A percentile compares a stretch with the other conserved stretches of the same genome.
Conservation (phyloP, 2,329 filamentous ascomycete species). For the Beauveria pseudobassiana region DNA sequence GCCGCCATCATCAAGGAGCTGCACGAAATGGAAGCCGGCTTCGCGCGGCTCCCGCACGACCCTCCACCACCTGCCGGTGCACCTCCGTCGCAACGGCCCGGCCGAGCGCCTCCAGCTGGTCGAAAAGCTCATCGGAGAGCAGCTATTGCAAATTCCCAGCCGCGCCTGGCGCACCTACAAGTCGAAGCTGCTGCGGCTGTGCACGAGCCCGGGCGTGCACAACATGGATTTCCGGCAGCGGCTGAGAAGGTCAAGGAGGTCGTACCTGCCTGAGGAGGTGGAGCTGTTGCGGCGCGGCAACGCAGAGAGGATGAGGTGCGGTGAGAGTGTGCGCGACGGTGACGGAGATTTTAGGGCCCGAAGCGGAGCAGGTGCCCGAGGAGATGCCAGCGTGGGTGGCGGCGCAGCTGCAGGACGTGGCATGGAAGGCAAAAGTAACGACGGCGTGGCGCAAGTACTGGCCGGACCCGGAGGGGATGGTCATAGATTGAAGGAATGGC, state of each 20-base stretch:
- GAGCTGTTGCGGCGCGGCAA: slow-evolving; percentile 17
- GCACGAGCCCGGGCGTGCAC: slow-evolving; percentile 10
- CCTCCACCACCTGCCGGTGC: neutral
- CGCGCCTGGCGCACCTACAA: slow-evolving; percentile 18
- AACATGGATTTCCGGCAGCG: slow-evolving; percentile 17
- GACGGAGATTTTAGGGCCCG: slow-evolving; percentile 18
- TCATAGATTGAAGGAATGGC: neutral
- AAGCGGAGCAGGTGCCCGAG: slow-evolving; percentile 15
- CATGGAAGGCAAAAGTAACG: slow-evolving; percentile 17
- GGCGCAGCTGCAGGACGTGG: slow-evolving; percentile 19
- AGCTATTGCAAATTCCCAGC: slow-evolving; percentile 15
- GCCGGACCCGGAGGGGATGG: neutral
- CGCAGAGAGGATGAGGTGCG: slow-evolving; percentile 20
- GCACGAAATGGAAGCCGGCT: neutral
- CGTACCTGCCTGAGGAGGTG: slow-evolving; percentile 22
- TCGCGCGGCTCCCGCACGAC: neutral
- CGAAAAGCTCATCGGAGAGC: neutral
- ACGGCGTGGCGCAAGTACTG: neutral
- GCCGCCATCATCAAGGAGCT: neutral
- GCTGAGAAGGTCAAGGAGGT: slow-evolving; percentile 19
- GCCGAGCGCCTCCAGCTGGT: neutral
- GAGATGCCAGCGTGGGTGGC: slow-evolving; percentile 19
- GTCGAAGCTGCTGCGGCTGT: slow-evolving; percentile 16
- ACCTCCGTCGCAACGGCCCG: neutral
- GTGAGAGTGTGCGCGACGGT: slow-evolving; percentile 21